Base-by-base conservation (phyloP, 2,329 filamentous ascomycete genomes). In the Teratosphaeria zuluensis region DNA sequence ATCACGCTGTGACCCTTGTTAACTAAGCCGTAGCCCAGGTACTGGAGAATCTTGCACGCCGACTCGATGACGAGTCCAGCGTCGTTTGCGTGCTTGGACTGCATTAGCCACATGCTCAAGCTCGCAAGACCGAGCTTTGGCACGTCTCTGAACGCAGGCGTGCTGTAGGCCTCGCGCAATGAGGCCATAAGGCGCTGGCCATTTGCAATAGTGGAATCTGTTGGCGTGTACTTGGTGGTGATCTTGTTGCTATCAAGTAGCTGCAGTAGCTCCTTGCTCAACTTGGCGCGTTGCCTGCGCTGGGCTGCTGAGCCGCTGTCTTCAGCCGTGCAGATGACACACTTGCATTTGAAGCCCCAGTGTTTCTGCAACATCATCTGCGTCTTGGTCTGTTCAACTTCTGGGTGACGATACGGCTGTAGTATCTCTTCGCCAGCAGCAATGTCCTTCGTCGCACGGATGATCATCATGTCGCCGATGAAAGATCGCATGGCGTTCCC, bases 381-480 rank as follows among this genome's bases (percentile, higher is more conserved):
- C 9, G 73, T 66, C 3, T 73, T 52, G 4, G 48, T 66, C 19
- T 72, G 68, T 0, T 63, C 48, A 1, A 61, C 55, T 1, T 59
- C 3, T 1, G 71, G 66, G 2, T 1, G 54, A 14, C 38, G 56
- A 51, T 66, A 66, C 0, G 42, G 32, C 4, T 62, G 57, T 1
- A 66, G 63, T 6, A 84, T 62, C 65, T 85, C 81, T 0, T 79
- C 75, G 31, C 72, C 70, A 0, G 75, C 61, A 0, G 71, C 61
- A 0, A 84, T 66, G 51, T 80, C 74, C 9, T 63, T 63, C 0
- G 74, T 68, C 0, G 81, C 81, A 7, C 79, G 77, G 24, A 83
- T 55, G 7, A 83, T 73, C 61, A 76, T 72, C 71, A 84, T 75
- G 63, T 84, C 80, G 2, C 81, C 80, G 42, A 84, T 80, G 64